These are phyloP conservation scores for Astrothelium macrocarpum DNA, from an alignment of 495 filamentous ascomycete genomes.

Conservation along the genomic window DNA sequence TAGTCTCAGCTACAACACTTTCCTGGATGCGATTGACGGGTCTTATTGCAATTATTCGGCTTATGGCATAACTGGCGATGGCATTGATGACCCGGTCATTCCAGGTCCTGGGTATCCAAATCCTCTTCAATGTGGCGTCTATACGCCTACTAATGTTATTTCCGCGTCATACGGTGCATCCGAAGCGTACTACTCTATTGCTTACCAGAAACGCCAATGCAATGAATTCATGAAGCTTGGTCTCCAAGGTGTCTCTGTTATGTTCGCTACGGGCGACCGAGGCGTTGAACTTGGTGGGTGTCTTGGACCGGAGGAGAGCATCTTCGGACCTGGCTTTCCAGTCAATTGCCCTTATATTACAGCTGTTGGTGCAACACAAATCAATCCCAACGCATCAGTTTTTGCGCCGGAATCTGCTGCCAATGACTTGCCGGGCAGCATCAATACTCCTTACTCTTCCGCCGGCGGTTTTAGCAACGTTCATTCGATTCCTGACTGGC, in stretches of 20 bases:
- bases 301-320: slow-evolving; percentile 21
- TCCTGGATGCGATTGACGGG: slow-evolving; percentile 17
- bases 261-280: slow-evolving; percentile 34
- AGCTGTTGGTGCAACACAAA: slow-evolving; percentile 34
- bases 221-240: slow-evolving; percentile 32
- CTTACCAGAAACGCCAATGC: slow-evolving; percentile 11
- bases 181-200: background rate
- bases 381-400: slow-evolving; percentile 9
- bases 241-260: slow-evolving; percentile 32
- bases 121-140: background rate
- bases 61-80: slow-evolving; percentile 13
- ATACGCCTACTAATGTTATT: slow-evolving; percentile 6
- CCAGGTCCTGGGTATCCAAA: slow-evolving; percentile 27
- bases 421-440: slow-evolving; percentile 18
- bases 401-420: slow-evolving; percentile 30
- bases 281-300: slow-evolving; percentile 26
- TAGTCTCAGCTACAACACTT: slow-evolving; percentile 17
- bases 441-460: slow-evolving; percentile 8
- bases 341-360: slow-evolving; percentile 44
- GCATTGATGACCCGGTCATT: slow-evolving; percentile 13
- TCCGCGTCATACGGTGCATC: background rate
- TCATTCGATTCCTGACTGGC: slow-evolving; percentile 50
- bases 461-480: slow-evolving; percentile 64
- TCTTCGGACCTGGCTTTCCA: slow-evolving; percentile 42
- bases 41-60: slow-evolving; percentile 16